Evolutionary conservation across 441 rosid species (phyloP), one percentile per base, ranked within the genome.

Genomic region (Manihot esculenta): DNA sequence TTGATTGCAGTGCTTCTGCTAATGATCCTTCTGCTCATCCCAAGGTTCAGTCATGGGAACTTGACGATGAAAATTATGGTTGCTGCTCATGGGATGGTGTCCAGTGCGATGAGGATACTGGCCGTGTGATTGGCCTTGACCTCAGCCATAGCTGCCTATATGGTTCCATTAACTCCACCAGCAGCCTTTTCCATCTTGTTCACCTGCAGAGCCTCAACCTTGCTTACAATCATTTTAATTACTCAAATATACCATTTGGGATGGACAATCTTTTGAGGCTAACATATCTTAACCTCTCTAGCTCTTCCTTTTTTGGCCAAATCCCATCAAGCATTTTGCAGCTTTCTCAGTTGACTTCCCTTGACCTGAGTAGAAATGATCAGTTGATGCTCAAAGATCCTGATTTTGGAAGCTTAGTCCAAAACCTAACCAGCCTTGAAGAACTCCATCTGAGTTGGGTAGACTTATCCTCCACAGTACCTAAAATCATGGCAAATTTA

Each of bases 21-120:
- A 0, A 0, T 21, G 8, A 45, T 45, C 49, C 49, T 45, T 49
- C 17, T 49, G 53, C 53, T 18, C 11, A 73, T 17, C 48, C 70
- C 6, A 84, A 76, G 61, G 13, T 68, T 13, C 24, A 11, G 4
- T 58, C 76, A 0, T 81, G 85, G 83, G 21, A 17, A 9, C 1
- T 24, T 6, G 0, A 12, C 3, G 20, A 15, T 0, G 72, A 11
- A 11, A 11, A 17, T 14, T 20, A 6, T 17, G 53, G 71, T 47
- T 82, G 81, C 48, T 82, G 85, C 66, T 49, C 42, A 0, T 82
- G 85, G 85, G 78, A 72, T 0, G 84, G 87, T 9, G 20, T 82
- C 35, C 17, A 62, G 53, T 84, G 84, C 13, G 63, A 81, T 66
- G 64, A 68, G 10, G 38, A 45, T 55, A 75, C 73, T 1, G 79